A percentile compares a stretch with the other conserved stretches of the same genome.
phyloP scores from a whole-genome alignment of 2,329 filamentous ascomycete species.

The Botrytis medusae region DNA sequence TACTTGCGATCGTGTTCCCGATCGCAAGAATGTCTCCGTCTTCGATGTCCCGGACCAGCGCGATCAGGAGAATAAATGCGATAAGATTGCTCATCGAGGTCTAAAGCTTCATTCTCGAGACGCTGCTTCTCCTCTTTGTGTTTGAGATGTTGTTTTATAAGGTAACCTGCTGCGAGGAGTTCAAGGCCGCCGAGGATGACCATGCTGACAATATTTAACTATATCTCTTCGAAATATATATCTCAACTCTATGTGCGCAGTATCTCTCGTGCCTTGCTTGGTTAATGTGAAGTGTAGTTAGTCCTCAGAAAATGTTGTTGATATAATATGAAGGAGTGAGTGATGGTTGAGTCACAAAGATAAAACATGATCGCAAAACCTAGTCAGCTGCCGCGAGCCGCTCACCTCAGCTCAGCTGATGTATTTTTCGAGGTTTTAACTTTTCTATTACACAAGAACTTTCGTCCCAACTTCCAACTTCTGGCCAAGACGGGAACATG shows the following conservation, averaged over 20 bases:
- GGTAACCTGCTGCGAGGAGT: slow-evolving; percentile 37
- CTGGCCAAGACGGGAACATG: neutral
- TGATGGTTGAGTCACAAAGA: slow-evolving; percentile 1
- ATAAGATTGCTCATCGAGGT: slow-evolving; percentile 26
- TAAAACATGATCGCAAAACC: neutral
- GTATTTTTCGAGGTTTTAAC: neutral
- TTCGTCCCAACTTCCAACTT: slow-evolving; percentile 1
- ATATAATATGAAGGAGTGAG: neutral
- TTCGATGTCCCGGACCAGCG: slow-evolving; percentile 14
- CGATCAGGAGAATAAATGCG: slow-evolving; percentile 21
- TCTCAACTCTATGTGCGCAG: neutral
- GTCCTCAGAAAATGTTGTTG: neutral
- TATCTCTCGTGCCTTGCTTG: neutral
- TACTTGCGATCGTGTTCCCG: neutral
- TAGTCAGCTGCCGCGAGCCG: neutral
- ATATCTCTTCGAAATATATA: neutral
- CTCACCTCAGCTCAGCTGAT: slow-evolving; percentile 16
- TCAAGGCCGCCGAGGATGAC: slow-evolving; percentile 48
- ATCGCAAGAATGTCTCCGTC: slow-evolving; percentile 16
- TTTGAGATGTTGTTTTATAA: slow-evolving; percentile 37
- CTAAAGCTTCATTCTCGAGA: slow-evolving; percentile 33
- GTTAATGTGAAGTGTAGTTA: neutral
- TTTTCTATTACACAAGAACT: neutral
- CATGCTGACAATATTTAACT: slow-evolving; percentile 41
- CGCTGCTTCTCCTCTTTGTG: slow-evolving; percentile 40